Evolutionary conservation across 2,329 filamentous ascomycete species (phyloP), one percentile per base, ranked within the genome.

Genomic region (Lecanicillium sp.): DNA sequence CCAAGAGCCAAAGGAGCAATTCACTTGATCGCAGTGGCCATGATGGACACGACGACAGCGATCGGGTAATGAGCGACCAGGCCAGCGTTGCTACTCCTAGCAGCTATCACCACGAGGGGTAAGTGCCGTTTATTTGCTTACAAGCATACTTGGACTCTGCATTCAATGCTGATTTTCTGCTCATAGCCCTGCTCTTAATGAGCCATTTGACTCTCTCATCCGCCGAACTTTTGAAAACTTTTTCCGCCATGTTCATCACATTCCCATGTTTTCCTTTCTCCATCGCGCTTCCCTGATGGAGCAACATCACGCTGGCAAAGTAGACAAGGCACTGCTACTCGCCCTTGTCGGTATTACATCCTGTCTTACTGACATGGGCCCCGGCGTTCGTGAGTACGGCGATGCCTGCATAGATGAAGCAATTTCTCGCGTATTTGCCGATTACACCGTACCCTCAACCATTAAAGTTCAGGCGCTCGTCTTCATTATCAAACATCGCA

Each of bases 221-320:
- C 59, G 66, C 35, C 65, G 65, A 29, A 71, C 71, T 5, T 73
- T 77, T 45, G 71, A 71, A 48, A 67, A 69, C 46, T 77, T 75
- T 56, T 77, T 77, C 52, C 68, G 69, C 30, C 69, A 76, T 49
- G 64, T 77, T 29, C 72, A 77, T 53, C 73, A 77, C 44, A 71
- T 77, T 37, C 71, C 73, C 32, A 71, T 73, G 47, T 73, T 72
- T 56, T 73, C 71, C 9, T 78, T 77, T 41, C 55, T 78, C 13
- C 73, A 78, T 48, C 70, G 72, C 18, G 71, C 73, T 11, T 77
- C 73, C 2, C 65, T 77, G 17, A 75, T 75, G 71, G 72, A 76
- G 50, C 65, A 73, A 20, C 75, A 75, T 50, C 68, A 74, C 45
- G 65, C 70, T 4, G 72, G 71, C 34, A 71, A 71, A 44, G 68